Evolutionary conservation across 257 asterid genomes (phyloP).

Genomic region (Haberlea rhodopensis): DNA sequence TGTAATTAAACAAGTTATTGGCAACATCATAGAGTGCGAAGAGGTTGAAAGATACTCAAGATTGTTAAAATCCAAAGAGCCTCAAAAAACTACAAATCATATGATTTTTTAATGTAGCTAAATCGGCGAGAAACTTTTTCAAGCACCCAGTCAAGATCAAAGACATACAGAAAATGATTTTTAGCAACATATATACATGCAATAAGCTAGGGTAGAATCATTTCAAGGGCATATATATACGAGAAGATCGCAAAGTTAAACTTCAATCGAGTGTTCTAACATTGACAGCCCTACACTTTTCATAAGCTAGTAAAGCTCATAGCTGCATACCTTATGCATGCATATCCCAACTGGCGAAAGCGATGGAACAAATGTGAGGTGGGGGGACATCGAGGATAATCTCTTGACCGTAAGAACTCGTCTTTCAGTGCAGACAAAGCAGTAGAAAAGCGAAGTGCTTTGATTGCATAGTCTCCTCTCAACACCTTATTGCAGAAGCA

Average conservation of each 20-base stretch:
- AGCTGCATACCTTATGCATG: constrained; percentile 73
- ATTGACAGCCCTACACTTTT: constrained; percentile 19
- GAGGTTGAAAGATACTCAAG: constrained; percentile 8
- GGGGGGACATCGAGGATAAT: constrained; percentile 97
- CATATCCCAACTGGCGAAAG: constrained; percentile 97
- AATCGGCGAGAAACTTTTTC: background rate
- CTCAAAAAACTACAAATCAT: background rate
- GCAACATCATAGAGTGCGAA: constrained; percentile 22
- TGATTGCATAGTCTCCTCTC: constrained; percentile 89
- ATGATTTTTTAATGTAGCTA: background rate
- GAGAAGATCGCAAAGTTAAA: constrained; percentile 15
- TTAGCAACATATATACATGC: constrained; percentile 15
- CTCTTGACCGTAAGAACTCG: constrained; percentile 94
- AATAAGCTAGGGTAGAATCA: constrained; percentile 11
- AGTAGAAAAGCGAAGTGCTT: constrained; percentile 96
- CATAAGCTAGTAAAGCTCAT: constrained; percentile 19
- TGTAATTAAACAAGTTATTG: constrained; percentile 41
- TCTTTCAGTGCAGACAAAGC: constrained; percentile 93
- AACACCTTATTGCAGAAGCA: constrained; percentile 55
- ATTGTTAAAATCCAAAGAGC: background rate
- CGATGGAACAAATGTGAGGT: constrained; percentile 97
- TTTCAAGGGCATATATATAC: constrained; percentile 19
- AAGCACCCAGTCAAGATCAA: constrained; percentile 6
- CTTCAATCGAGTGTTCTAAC: constrained; percentile 6
- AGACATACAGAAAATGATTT: constrained; percentile 15